phyloP scores from a whole-genome alignment of 2,329 filamentous ascomycete species.

The Chrysosporium queenslandicum region DNA sequence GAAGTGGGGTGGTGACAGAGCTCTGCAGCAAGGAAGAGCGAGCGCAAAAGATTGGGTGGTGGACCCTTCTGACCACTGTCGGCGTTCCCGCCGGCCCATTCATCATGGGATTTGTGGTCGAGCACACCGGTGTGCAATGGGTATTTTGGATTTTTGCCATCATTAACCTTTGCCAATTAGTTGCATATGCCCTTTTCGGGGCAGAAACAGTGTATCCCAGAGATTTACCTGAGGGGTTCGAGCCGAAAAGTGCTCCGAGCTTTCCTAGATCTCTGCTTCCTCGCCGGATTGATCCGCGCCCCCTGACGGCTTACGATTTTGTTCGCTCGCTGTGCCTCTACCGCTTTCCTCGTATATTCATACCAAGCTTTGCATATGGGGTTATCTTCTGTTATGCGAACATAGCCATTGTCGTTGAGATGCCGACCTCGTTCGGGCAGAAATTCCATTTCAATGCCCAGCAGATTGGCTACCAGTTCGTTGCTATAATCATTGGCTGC shows the following conservation, averaged over 20 bases:
- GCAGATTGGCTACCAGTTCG: conserved; percentile 46
- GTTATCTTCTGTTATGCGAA: conserved; percentile 38
- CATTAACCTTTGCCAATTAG: conserved; percentile 47
- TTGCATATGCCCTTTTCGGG: conserved; percentile 47
- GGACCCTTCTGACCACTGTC: conserved; percentile 40
- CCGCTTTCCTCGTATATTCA: conserved; percentile 39
- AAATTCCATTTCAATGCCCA: conserved; percentile 36
- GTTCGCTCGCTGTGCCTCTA: conserved; percentile 42
- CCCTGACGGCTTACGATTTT: conserved; percentile 37
- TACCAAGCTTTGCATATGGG: conserved; percentile 44
- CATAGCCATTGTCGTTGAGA: conserved; percentile 48
- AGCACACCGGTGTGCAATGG: conserved; percentile 47
- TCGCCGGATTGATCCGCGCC: background rate
- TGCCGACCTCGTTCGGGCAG: conserved; percentile 48
- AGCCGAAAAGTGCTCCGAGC: conserved; percentile 25
- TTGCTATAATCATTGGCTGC: conserved; percentile 48
- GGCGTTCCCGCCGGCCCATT: conserved; percentile 21
- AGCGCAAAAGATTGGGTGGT: conserved; percentile 44
- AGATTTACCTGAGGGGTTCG: conserved; percentile 22
- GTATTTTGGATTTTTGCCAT: conserved; percentile 51
- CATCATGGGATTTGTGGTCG: conserved; percentile 38
- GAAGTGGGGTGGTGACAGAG: conserved; percentile 47
- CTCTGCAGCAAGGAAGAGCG: conserved; percentile 41
- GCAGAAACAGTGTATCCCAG: conserved; percentile 46
- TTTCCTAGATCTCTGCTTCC: conserved; percentile 46